phyloP scores from a whole-genome alignment of 2,329 filamentous ascomycete genomes.

The Hypoxylon sp. region DNA sequence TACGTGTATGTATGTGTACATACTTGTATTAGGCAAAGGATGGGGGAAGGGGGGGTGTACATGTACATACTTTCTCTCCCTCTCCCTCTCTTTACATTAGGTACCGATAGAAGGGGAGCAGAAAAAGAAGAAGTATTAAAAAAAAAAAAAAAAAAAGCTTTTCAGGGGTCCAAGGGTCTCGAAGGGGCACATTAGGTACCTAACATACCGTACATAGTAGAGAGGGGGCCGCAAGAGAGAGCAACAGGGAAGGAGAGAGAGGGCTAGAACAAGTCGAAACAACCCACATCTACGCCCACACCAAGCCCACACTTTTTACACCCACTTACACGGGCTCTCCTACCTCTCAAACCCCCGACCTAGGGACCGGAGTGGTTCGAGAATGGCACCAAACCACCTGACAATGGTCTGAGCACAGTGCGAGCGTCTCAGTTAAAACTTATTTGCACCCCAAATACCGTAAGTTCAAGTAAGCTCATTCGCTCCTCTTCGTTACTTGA shows the following conservation, averaged over 20 bases:
- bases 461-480: constrained; percentile 24
- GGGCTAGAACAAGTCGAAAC: constrained; percentile 41
- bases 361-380: constrained; percentile 46
- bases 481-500: constrained; percentile 8
- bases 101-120: not conserved
- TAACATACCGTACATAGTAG: no score
- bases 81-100: not conserved
- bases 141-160: constrained; percentile 5
- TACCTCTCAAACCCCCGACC: constrained; percentile 33
- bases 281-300: constrained; percentile 25
- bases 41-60: no score
- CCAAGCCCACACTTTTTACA: constrained; percentile 36
- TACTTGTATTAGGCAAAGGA: no score
- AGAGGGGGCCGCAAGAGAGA: not conserved
- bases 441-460: constrained; percentile 15
- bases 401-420: constrained; percentile 48
- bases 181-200: not conserved
- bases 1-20: no score
- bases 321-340: constrained; percentile 29
- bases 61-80: no score
- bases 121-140: constrained; percentile 3
- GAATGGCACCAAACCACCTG: constrained; percentile 46
- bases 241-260: not conserved
- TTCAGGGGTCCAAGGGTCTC: constrained; percentile 17
- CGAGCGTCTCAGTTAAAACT: constrained; percentile 16